Base-by-base conservation (phyloP, 2,329 filamentous ascomycete genomes). In the Xylaria sp. region DNA sequence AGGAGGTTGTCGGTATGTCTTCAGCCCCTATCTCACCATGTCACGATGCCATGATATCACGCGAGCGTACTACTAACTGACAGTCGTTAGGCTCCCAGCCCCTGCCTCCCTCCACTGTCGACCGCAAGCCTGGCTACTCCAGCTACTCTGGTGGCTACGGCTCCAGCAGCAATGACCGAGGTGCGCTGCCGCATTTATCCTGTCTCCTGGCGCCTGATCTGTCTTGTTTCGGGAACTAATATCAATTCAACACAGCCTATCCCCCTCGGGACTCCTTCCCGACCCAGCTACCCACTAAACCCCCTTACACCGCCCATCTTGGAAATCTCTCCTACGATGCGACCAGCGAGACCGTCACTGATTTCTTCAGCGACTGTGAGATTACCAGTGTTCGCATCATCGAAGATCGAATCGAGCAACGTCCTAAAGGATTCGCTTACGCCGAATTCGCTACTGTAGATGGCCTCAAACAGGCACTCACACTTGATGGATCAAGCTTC, bases 351-450 rank as follows among this genome's bases (percentile, higher is more conserved):
- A 91, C 94, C 75, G 90, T 99, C 70, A 89, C 86, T 73, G 92
- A 94, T 59, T 96, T 98, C 77, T 97, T 99, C 77, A 83, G 85
- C 59, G 92, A 86, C 63, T 97, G 95, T 80, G 87, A 93, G 71
- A 90, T 97, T 74, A 92, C 92, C 72, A 97, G 89, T 78, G 93
- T 99, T 72, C 92, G 96, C 76, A 94, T 99, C 75, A 97, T 99
- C 71, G 95, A 97, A 83, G 96, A 99, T 81, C 96, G 95, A 78
- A 86, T 97, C 79, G 92, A 96, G 78, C 89, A 91, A 80, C 94
- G 94, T 77, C 96, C 96, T 72, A 99, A 99, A 85, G 96, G 96
- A 55, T 99, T 99, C 76, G 96, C 95, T 69, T 99, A 99, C 79
- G 95, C 97, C 72, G 96, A 99, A 80, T 99, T 99, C 76, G 89